Conservation (phyloP, 495 filamentous ascomycete species). For the Xylaria castorea region DNA sequence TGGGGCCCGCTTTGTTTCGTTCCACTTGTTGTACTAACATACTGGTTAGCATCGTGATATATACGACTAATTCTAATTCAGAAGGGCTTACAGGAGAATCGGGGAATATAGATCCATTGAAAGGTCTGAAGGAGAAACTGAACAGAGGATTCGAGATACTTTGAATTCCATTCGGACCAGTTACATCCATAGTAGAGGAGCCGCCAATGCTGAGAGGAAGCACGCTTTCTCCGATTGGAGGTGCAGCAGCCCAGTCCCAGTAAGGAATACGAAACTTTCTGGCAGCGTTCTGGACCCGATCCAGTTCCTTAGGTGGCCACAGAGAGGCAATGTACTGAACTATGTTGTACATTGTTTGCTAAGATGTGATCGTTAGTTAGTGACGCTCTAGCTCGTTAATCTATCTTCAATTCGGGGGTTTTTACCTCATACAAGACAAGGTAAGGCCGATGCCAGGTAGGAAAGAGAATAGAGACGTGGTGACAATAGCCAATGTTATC, state of each 20-base stretch:
- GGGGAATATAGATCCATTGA: slow-evolving; percentile 51
- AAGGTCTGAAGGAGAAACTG: slow-evolving; percentile 65
- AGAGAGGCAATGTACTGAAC: slow-evolving; percentile 58
- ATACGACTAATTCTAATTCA: not conserved
- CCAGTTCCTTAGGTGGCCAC: slow-evolving; percentile 55
- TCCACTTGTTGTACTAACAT: slow-evolving; percentile 53
- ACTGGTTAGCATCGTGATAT: slow-evolving; percentile 30
- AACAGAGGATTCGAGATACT: slow-evolving; percentile 68
- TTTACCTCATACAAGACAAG: slow-evolving; percentile 70
- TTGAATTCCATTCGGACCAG: slow-evolving; percentile 59
- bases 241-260: slow-evolving; percentile 69
- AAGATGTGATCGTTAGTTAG: not conserved
- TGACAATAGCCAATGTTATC: slow-evolving; percentile 66
- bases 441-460: slow-evolving; percentile 76
- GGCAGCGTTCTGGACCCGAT: slow-evolving; percentile 58
- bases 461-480: slow-evolving; percentile 70
- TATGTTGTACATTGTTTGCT: slow-evolving; percentile 65
- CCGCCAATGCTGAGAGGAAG: slow-evolving; percentile 57
- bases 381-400: not conserved
- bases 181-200: slow-evolving; percentile 52
- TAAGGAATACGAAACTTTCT: slow-evolving; percentile 67
- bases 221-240: slow-evolving; percentile 54
- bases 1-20: slow-evolving; percentile 58
- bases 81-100: slow-evolving; percentile 51
- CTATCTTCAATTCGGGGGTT: not conserved